Conservation (phyloP, 768 basidiomycete genomes). For the Tubosaeta sp. region DNA sequence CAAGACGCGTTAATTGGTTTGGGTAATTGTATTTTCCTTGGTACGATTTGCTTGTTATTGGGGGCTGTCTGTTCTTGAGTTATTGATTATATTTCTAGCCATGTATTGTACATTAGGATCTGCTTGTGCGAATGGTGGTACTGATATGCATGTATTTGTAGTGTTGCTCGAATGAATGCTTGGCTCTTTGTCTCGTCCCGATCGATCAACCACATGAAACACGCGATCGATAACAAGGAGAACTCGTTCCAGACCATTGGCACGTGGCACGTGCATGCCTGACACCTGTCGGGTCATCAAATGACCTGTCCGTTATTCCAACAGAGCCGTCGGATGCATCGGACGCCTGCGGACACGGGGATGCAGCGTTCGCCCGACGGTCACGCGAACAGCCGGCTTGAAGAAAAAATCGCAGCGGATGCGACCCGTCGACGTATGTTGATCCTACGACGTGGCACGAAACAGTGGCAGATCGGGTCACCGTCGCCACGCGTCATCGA, state of each 20-base stretch:
- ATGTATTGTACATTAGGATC: background rate
- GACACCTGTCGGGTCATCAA: background rate
- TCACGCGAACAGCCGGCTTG: too few species aligned
- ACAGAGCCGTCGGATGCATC: too few species aligned
- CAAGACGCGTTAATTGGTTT: background rate
- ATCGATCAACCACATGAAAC: background rate
- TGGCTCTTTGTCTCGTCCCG: background rate
- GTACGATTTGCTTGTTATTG: background rate
- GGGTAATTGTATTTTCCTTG: background rate
- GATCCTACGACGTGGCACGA: too few species aligned
- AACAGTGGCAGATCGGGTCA: too few species aligned
- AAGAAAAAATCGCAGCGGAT: too few species aligned
- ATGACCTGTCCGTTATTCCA: background rate
- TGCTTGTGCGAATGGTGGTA: background rate
- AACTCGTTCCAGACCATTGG: background rate
- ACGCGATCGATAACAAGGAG: background rate
- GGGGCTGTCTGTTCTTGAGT: background rate
- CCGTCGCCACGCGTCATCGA: too few species aligned
- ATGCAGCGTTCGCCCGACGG: too few species aligned
- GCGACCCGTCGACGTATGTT: too few species aligned
- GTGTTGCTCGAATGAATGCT: background rate
- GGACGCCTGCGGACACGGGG: too few species aligned
- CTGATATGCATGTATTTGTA: background rate
- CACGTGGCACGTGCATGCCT: background rate
- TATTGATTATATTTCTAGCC: background rate